Base-by-base conservation (phyloP, 768 basidiomycete species). In the Rhizopogon rudus region DNA sequence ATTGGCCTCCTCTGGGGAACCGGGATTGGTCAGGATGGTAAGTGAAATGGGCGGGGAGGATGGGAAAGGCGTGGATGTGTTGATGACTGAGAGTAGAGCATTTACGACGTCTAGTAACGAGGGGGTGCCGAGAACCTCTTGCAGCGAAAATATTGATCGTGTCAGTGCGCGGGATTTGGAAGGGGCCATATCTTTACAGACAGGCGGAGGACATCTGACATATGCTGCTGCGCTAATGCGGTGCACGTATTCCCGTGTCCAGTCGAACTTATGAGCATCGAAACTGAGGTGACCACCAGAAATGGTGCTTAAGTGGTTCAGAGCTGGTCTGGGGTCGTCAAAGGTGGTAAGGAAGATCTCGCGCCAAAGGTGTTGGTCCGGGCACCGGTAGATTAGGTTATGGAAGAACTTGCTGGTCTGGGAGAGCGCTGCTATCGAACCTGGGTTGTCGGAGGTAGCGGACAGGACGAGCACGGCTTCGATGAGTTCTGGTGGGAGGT, bases 331-430 rank as follows among this genome's bases (percentile, higher is more conserved):
- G 0, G 81, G 81, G 53, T 82, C 79, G 54, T 82, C 81, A 63
- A 80, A 82, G 1, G 66, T 69, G 1, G 71, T 63, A 22, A 82
- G 71, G 61, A 77, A 82, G 33, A 81, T 67, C 39, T 73, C 70
- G 25, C 77, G 65, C 81, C 81, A 82, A 29, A 81, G 64, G 58
- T 76, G 70, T 29, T 70, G 60, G 56, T 75, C 67, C 0, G 64
- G 56, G 0, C 69, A 64, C 9, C 52, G 49, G 52, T 76, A 71
- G 13, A 80, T 67, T 28, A 80, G 66, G 12, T 63, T 59, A 46
- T 61, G 63, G 43, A 79, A 56, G n/a, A 56, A 59, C 14, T 58
- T 63, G 53, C 72, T 75, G 7, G 77, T 74, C 51, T 67, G 72
- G 13, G 76, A 60, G 20, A 75, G 56, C 7, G 71, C 61, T 9